Evolutionary conservation across 164 flowering plant species (phyloP).

Genomic region (Pachysandra terminalis): DNA sequence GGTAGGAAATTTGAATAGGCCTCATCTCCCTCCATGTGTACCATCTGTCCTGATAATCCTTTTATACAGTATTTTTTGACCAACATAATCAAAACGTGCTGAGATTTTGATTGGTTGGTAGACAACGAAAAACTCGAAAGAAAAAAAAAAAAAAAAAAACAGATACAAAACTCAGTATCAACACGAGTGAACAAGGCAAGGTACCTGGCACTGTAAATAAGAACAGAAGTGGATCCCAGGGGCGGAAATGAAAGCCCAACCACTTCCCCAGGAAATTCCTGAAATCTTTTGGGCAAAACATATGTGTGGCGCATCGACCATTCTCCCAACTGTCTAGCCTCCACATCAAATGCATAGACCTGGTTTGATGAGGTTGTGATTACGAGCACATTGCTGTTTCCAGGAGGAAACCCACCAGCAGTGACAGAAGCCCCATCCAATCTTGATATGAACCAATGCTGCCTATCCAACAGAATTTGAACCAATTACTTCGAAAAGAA

Average conservation of each 20-base stretch:
- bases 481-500: not conserved
- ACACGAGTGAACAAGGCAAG: not conserved
- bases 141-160: not conserved
- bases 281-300: slow-evolving; percentile 70
- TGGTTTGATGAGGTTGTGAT: slow-evolving; percentile 82
- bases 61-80: no score
- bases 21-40: not conserved
- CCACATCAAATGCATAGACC: slow-evolving; percentile 87
- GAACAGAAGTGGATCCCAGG: slow-evolving; percentile 51
- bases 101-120: no score
- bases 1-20: not conserved
- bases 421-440: slow-evolving; percentile 90
- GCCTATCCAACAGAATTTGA: slow-evolving; percentile 49
- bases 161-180: not conserved
- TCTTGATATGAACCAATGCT: slow-evolving; percentile 95
- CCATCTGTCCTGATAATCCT: not conserved
- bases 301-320: slow-evolving; percentile 70
- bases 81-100: no score
- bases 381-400: slow-evolving; percentile 65
- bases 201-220: slow-evolving; percentile 90
- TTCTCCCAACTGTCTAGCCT: slow-evolving; percentile 75
- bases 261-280: slow-evolving; percentile 93
- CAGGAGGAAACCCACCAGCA: slow-evolving; percentile 89
- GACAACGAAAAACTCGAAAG: not conserved
- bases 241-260: slow-evolving; percentile 86